Evolutionary conservation across 31 red algal species (phyloP), one percentile per base, ranked within the genome.

Genomic region (Asparagopsis taxiformis): DNA sequence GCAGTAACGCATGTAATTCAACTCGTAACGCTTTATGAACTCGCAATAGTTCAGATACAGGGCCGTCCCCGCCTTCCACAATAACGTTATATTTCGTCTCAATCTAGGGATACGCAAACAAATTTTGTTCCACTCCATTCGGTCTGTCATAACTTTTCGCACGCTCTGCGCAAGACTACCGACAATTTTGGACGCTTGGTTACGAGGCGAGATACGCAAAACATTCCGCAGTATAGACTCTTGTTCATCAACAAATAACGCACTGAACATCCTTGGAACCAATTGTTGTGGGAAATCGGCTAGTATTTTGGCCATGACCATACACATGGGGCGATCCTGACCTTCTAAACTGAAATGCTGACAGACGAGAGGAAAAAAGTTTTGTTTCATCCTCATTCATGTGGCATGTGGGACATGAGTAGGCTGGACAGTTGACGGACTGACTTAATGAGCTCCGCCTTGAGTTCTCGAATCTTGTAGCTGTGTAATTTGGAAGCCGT

Each of bases 1-100:
- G 54, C 60, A 98, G 49, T 22, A 92, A 37, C 2, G 33, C 72
- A 53, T 87, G 55, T 62, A 98, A 57, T 55, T 98, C 95, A 60
- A 93, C 78, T 2, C 95, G 89, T 49, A 98, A 94, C 21, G 91
- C 95, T 72, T 98, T 98, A 77, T 98, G 95, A 7, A 98, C 88
- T 16, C 95, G 72, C 30, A 94, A 24, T 3, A 98, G 75, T 61
- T 98, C 95, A 1, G 75, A 73, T 8, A 98, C 78, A 22, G 95
- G 95, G 11, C 90, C 39, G 20, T 91, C 87, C 34, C 46, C 70
- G 31, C 46, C 25, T 55, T 78, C 84, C 29, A 17, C 44, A n/a
- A 72, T 67, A 19, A 23, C 54, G 29, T 71, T 56, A 31, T 71
- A 79, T 23, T 72, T 65, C n/a, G 36, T 59, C 72, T 83, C 77